Base-by-base conservation (phyloP, 2,329 filamentous ascomycete species). In the Penicillium sp. region DNA sequence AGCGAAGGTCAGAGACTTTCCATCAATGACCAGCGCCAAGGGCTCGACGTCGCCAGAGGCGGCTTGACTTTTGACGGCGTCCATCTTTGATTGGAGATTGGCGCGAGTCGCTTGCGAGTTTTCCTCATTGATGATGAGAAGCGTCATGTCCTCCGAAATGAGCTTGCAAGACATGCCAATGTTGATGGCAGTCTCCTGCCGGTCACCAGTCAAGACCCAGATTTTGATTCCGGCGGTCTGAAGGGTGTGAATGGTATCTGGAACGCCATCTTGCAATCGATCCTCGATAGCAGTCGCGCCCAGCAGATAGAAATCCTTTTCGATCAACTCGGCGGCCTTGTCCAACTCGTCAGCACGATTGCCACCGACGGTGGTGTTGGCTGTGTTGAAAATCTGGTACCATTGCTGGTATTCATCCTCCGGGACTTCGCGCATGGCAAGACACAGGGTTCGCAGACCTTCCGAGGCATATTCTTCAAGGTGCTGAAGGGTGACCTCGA, bases 81-180 rank as follows among this genome's bases (percentile, higher is more conserved):
- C 91, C 15, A 96, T 84, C 76, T 99, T 99, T 84, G 97, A 98
- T 68, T 91, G 87, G 28, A 99, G 82, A 71, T 97, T 98, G 73
- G 95, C 91, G 55, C 91, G 85, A 4, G 95, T 98, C 4, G 88
- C 91, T 38, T 85, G 83, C 15, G 92, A 85, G 53, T 82, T 85
- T 70, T 98, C 93, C 75, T 99, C 95, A 73, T 99, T 99, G 73
- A 99, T 86, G 70, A 99, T 97, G 58, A 99, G 82, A 12, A 99
- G 85, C 73, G 95, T 97, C 95, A 99, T 99, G 72, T 99, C 96
- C 79, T 99, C 95, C 68, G 93, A 97, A 63, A 99, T 92, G 54
- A 99, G 86, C 80, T 98, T 98, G 81, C 95, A 99, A 76, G 93
- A 97, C 95, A 99, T 99, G 67, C 96, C 95, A 69, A 99, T 99